phyloP scores from a whole-genome alignment of 1,139 yeast genomes.

The Scheffersomyces illinoinensis region DNA sequence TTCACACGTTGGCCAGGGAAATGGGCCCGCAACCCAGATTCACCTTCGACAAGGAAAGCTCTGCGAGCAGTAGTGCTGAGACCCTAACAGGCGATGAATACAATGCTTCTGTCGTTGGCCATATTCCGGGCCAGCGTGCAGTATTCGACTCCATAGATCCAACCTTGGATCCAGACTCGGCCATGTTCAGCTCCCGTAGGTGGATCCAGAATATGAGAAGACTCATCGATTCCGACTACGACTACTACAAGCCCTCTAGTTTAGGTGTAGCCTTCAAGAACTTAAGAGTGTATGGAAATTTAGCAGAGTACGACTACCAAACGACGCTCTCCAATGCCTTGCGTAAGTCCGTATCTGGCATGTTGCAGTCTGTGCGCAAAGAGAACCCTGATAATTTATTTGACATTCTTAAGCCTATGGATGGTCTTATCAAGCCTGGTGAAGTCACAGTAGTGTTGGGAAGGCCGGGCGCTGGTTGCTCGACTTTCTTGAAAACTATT shows the following conservation, averaged over 20 bases:
- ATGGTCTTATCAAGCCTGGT: constrained; percentile 10
- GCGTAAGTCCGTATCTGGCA: constrained; percentile 6
- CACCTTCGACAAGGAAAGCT: neutral
- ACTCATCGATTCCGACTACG: constrained; percentile 17
- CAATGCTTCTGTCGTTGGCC: neutral
- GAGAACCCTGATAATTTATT: constrained; percentile 1
- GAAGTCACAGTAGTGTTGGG: constrained; percentile 12
- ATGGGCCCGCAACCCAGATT: neutral
- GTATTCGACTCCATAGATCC: constrained; percentile 8
- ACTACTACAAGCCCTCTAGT: constrained; percentile 19
- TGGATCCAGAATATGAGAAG: constrained; percentile 29
- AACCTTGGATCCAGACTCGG: constrained; percentile 17
- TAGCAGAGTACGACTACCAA: constrained; percentile 9
- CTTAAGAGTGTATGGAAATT: constrained; percentile 18
- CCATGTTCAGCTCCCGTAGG: constrained; percentile 18
- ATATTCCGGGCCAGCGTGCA: neutral
- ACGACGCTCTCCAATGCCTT: constrained; percentile 14
- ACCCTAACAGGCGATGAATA: no score
- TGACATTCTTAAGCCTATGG: constrained; percentile 11
- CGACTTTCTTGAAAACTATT: constrained; percentile 10
- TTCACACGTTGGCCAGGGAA: neutral
- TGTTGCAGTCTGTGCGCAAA: constrained; percentile 4
- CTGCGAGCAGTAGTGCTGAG: neutral
- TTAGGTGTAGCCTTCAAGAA: constrained; percentile 20
- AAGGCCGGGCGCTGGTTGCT: constrained; percentile 13